Percentiles rank a stretch among this genome's conserved stretches.
Evolutionary conservation across 2,329 filamentous ascomycete genomes (phyloP).

Genomic region (Trichoderma aggressivum): DNA sequence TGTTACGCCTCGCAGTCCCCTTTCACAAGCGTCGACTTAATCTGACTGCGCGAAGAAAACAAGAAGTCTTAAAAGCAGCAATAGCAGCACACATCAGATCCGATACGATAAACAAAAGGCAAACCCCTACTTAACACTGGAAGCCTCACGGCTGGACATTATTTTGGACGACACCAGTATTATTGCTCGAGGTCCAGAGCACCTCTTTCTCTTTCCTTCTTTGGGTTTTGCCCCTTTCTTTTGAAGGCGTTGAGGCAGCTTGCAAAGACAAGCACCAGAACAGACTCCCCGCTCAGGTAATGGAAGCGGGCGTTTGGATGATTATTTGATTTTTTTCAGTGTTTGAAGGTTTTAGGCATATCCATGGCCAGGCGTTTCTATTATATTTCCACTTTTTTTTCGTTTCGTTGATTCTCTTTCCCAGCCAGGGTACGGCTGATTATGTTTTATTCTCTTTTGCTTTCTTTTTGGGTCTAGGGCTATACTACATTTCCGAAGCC

Average conservation of each 20-base stretch:
- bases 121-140: conserved; percentile 15
- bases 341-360: conserved; percentile 14
- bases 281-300: conserved; percentile 18
- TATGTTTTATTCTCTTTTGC: neutral
- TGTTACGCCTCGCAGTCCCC: conserved; percentile 52
- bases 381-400: neutral
- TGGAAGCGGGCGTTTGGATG: conserved; percentile 30
- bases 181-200: neutral
- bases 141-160: conserved; percentile 20
- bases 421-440: neutral
- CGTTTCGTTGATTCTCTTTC: neutral
- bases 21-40: conserved; percentile 43
- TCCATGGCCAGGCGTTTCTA: conserved; percentile 15
- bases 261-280: neutral
- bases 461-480: neutral
- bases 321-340: conserved; percentile 24
- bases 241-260: conserved; percentile 8
- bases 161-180: conserved; percentile 12
- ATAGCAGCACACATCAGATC: neutral
- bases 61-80: neutral
- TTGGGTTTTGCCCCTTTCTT: neutral
- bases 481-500: neutral
- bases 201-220: neutral
- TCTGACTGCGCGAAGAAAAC: neutral
- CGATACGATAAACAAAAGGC: conserved; percentile 12